Evolutionary conservation across 495 filamentous ascomycete genomes (phyloP).

Genomic region (Aspergillus cristatus): DNA sequence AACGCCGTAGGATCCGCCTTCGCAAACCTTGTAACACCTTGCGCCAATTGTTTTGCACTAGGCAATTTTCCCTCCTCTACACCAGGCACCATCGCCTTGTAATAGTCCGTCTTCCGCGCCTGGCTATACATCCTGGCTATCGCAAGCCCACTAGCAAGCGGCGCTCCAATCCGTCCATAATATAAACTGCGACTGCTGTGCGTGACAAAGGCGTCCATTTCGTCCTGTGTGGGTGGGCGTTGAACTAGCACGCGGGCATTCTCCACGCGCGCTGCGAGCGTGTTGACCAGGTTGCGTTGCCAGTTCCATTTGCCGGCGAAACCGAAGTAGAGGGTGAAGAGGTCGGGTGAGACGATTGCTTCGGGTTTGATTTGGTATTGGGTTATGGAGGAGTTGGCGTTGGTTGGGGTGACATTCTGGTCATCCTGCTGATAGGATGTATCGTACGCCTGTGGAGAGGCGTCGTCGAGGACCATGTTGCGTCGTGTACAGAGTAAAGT

Average conservation of each 20-base stretch:
- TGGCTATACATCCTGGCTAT: conserved; percentile 5
- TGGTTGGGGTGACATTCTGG: conserved; percentile 1
- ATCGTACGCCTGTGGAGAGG: conserved; percentile 13
- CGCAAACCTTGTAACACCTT: not conserved
- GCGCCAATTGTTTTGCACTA: conserved; percentile 1
- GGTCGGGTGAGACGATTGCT: conserved; percentile 13
- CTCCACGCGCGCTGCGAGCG: conserved; percentile 10
- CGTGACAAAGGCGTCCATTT: conserved; percentile 26
- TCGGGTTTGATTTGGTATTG: conserved; percentile 12
- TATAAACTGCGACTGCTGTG: conserved; percentile 14
- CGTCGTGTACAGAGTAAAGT: too few species aligned
- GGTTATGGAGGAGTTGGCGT: conserved; percentile 7
- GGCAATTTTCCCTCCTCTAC: not conserved
- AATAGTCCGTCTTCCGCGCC: conserved; percentile 3
- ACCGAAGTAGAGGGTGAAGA: conserved; percentile 19
- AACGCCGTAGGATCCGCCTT: not conserved
- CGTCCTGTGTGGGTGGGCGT: conserved; percentile 24
- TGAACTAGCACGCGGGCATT: conserved; percentile 10
- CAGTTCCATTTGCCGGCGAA: conserved; percentile 20
- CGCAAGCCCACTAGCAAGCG: conserved; percentile 7
- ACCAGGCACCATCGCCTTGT: conserved; percentile 3
- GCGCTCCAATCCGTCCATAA: conserved; percentile 11
- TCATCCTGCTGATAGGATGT: not conserved
- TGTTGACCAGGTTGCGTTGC: conserved; percentile 4
- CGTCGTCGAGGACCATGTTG: conserved; percentile 8